phyloP scores from a whole-genome alignment of 2,329 filamentous ascomycete species.

The Furcasterigmium sp. region DNA sequence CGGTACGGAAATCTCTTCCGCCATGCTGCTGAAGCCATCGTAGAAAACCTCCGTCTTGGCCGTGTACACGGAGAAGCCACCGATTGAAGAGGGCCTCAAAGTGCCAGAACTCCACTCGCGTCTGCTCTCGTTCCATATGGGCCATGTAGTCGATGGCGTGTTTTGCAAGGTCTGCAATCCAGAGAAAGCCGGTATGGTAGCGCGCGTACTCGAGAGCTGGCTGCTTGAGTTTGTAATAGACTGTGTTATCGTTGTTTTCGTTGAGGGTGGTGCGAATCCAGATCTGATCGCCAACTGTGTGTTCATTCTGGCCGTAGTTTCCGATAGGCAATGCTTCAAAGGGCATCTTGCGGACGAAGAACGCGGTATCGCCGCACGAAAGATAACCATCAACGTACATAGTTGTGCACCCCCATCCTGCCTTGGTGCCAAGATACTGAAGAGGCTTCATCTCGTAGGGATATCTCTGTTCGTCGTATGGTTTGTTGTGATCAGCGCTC shows the following conservation, averaged over 20 bases:
- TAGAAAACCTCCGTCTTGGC: constrained; percentile 31
- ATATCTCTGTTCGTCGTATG: not conserved
- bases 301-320: constrained; percentile 49
- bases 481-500: constrained; percentile 13
- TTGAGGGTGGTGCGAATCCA: constrained; percentile 58
- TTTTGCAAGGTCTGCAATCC: constrained; percentile 67
- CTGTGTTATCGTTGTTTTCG: constrained; percentile 13
- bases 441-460: constrained; percentile 49
- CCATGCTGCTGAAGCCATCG: constrained; percentile 49
- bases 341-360: constrained; percentile 49
- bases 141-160: constrained; percentile 64
- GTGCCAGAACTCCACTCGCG: constrained; percentile 42
- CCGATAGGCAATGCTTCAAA: constrained; percentile 60
- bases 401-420: constrained; percentile 5
- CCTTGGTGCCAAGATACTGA: constrained; percentile 39
- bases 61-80: constrained; percentile 50
- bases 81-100: constrained; percentile 53
- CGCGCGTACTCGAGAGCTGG: constrained; percentile 57
- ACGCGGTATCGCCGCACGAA: constrained; percentile 29
- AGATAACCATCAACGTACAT: constrained; percentile 60
- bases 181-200: constrained; percentile 61
- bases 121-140: constrained; percentile 18
- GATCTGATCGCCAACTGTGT: constrained; percentile 46
- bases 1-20: constrained; percentile 55
- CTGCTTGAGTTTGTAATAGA: constrained; percentile 56